Conservation (phyloP, 2,329 filamentous ascomycete species). For the Beauveria sp. region DNA sequence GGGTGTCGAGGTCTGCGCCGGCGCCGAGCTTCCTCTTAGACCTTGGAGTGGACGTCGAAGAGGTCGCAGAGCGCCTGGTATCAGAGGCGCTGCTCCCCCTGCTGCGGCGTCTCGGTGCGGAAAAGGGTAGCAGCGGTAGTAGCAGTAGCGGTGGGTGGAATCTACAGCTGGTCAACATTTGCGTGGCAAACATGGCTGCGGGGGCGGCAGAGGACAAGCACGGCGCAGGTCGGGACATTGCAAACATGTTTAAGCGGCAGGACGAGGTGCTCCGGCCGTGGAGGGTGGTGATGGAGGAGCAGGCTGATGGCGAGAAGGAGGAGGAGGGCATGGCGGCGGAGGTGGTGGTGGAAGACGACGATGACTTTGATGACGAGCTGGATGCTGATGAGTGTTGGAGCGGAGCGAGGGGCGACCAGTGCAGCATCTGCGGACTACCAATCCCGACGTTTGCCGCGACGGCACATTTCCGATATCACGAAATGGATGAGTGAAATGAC, state of each 20-base stretch:
- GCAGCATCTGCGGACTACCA: conserved; percentile 41
- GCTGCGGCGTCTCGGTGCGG: conserved; percentile 56
- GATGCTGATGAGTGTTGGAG: conserved; percentile 20
- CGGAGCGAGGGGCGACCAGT: conserved; percentile 24
- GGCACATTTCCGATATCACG: conserved; percentile 40
- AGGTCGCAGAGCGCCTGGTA: conserved; percentile 61
- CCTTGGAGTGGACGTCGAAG: conserved; percentile 47
- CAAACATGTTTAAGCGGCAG: conserved; percentile 72
- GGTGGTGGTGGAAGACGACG: neutral
- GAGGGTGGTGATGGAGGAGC: conserved; percentile 41
- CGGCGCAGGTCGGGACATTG: conserved; percentile 67
- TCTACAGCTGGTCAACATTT: conserved; percentile 76
- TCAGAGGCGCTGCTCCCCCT: conserved; percentile 60
- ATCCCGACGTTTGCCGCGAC: conserved; percentile 51
- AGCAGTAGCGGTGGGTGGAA: conserved; percentile 55
- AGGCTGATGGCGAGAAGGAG: conserved; percentile 15
- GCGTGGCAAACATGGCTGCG: conserved; percentile 74
- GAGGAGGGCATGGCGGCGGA: conserved; percentile 14
- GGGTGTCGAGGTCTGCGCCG: conserved; percentile 67
- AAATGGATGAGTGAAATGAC: conserved; percentile 18
- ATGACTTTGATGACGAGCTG: conserved; percentile 12
- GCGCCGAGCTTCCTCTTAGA: conserved; percentile 69
- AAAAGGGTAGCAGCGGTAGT: conserved; percentile 41
- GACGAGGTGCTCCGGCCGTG: conserved; percentile 62
- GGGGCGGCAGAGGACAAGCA: conserved; percentile 42